Percentiles rank a stretch among this genome's conserved stretches.
Evolutionary conservation across 1,139 yeast genomes (phyloP).

Genomic region (Debaryomyces subglobosus): DNA sequence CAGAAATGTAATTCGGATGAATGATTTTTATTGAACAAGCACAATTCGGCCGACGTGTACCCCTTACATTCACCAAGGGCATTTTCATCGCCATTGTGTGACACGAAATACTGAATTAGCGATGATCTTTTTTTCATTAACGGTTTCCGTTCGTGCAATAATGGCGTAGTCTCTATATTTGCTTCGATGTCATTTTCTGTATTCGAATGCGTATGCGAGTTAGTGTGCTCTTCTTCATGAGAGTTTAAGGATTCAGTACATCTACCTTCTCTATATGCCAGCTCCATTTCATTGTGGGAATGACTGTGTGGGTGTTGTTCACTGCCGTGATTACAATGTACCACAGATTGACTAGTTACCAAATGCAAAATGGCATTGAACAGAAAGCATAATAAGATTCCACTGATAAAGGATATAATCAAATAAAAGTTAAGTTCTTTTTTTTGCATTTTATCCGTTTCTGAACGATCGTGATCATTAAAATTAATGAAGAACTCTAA

Average conservation of each 20-base stretch:
- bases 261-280: neutral
- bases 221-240: neutral
- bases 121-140: conserved; percentile 25
- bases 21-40: conserved; percentile 20
- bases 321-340: conserved; percentile 76
- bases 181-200: neutral
- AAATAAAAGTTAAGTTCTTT: conserved; percentile 36
- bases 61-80: conserved; percentile 57
- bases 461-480: neutral
- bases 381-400: conserved; percentile 59
- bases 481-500: conserved; percentile 26
- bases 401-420: conserved; percentile 56
- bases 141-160: neutral
- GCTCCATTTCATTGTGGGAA: conserved; percentile 17
- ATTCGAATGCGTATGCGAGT: neutral
- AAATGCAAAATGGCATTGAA: conserved; percentile 71
- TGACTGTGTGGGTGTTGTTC: conserved; percentile 11
- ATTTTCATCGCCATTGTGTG: conserved; percentile 23
- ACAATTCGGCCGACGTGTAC: conserved; percentile 49
- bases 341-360: conserved; percentile 78
- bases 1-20: conserved; percentile 36
- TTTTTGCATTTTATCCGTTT: conserved; percentile 7
- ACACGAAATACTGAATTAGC: conserved; percentile 29
- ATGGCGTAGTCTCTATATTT: neutral
- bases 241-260: neutral